Percentiles rank a stretch among this genome's conserved stretches.
Evolutionary conservation across 2,329 filamentous ascomycete species (phyloP).

Genomic region (Rhexocercosporidium sp.): DNA sequence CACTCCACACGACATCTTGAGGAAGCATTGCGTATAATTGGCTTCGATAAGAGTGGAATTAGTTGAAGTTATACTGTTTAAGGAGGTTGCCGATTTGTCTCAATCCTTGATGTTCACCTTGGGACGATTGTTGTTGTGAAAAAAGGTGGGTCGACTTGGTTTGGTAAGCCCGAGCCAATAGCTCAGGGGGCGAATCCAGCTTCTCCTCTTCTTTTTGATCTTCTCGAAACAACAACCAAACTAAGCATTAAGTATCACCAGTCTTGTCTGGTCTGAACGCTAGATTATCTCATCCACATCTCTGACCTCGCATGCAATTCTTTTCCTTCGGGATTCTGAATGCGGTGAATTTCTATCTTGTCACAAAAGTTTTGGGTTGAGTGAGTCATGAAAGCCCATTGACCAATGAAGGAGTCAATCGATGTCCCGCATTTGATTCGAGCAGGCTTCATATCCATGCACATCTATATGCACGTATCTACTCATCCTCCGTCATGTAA

Average conservation of each 20-base stretch:
- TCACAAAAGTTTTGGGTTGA: background rate
- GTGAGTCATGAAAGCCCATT: background rate
- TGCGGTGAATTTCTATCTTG: background rate
- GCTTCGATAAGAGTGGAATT: background rate
- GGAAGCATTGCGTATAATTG: background rate
- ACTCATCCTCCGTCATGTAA: constrained; percentile 8
- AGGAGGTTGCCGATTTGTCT: no score
- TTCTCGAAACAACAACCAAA: no score
- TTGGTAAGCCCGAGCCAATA: no score
- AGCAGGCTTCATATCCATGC: background rate
- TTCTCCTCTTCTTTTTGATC: no score
- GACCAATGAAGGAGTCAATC: background rate
- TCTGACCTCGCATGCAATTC: background rate
- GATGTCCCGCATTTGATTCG: background rate
- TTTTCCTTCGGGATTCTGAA: background rate
- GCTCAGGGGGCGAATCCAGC: no score
- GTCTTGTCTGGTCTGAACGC: no score
- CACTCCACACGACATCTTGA: constrained; percentile 1
- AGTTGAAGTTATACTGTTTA: background rate
- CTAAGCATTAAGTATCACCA: no score
- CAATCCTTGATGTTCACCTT: background rate
- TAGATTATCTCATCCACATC: background rate
- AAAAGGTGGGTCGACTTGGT: background rate
- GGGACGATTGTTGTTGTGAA: background rate
- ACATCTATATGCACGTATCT: constrained; percentile 1